Percentiles rank a stretch among this genome's conserved stretches.
Evolutionary conservation across 768 basidiomycete genomes (phyloP).

Genomic region (Hericium rajendrae): DNA sequence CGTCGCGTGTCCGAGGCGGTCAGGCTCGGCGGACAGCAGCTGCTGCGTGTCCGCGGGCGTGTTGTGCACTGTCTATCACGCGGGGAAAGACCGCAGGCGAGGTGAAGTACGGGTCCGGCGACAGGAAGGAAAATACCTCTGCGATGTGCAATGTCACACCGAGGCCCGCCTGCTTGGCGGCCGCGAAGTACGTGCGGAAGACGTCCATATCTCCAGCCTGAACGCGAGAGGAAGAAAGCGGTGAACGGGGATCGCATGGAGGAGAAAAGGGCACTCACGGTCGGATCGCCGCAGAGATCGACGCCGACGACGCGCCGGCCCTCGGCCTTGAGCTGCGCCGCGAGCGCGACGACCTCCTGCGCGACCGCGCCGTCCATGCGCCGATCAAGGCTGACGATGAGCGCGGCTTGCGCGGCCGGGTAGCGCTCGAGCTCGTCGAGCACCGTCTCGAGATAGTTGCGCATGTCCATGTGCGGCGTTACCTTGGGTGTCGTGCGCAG

Average conservation of each 20-base stretch:
- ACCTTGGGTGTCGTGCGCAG: slow-evolving; percentile 71
- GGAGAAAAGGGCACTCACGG: slow-evolving; percentile 16
- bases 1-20: slow-evolving; percentile 74
- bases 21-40: slow-evolving; percentile 53
- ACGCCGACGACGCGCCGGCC: slow-evolving; percentile 66
- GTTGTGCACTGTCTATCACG: slow-evolving; percentile 34
- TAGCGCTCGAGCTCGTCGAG: slow-evolving; percentile 58
- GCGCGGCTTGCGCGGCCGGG: slow-evolving; percentile 35
- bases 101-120: not conserved
- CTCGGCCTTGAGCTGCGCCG: slow-evolving; percentile 39
- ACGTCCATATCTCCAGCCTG: slow-evolving; percentile 46
- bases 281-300: slow-evolving; percentile 75
- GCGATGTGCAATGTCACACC: slow-evolving; percentile 78
- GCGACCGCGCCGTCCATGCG: slow-evolving; percentile 45
- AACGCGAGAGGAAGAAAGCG: not conserved
- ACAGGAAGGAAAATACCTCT: slow-evolving; percentile 39
- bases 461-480: slow-evolving; percentile 47
- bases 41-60: slow-evolving; percentile 46
- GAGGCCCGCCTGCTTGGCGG: slow-evolving; percentile 51
- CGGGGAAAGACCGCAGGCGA: not conserved
- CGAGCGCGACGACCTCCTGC: slow-evolving; percentile 48
- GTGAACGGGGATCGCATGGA: not conserved
- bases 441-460: slow-evolving; percentile 55
- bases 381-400: slow-evolving; percentile 73
- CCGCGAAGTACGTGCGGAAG: slow-evolving; percentile 41